A percentile compares a stretch with the other conserved stretches of the same genome.
Evolutionary conservation across 352 stramenopile species (phyloP).

Genomic region (Phytophthora macrochlamydospora): DNA sequence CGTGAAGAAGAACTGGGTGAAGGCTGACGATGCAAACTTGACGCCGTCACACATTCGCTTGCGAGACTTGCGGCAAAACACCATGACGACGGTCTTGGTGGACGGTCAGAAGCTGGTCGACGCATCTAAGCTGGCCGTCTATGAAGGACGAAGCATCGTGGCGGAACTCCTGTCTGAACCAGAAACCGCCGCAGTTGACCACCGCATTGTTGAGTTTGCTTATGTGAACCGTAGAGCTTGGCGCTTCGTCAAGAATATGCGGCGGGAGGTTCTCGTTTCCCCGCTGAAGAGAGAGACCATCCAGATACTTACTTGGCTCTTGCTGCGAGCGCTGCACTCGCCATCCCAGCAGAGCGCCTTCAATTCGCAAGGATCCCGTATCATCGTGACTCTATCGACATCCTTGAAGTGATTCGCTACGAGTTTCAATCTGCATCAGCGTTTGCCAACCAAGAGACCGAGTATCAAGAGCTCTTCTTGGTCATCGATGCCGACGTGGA

Average conservation of each 20-base stretch:
- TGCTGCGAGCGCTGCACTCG: slow-evolving; percentile 42
- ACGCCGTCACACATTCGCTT: slow-evolving; percentile 56
- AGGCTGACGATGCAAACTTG: slow-evolving; percentile 27
- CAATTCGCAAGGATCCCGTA: slow-evolving; percentile 66
- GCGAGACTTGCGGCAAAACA: slow-evolving; percentile 70
- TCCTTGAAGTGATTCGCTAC: slow-evolving; percentile 73
- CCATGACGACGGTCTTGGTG: slow-evolving; percentile 66
- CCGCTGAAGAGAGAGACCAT: slow-evolving; percentile 30
- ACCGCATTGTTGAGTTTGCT: slow-evolving; percentile 71
- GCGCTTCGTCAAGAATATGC: slow-evolving; percentile 63
- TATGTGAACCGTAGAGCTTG: slow-evolving; percentile 69
- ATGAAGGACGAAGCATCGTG: slow-evolving; percentile 79
- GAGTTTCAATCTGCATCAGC: slow-evolving; percentile 38
- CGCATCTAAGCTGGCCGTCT: slow-evolving; percentile 71
- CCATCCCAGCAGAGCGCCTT: slow-evolving; percentile 55
- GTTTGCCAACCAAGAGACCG: slow-evolving; percentile 30
- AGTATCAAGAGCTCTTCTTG: slow-evolving; percentile 77
- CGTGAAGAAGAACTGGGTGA: slow-evolving; percentile 48
- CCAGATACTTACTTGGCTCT: slow-evolving; percentile 47
- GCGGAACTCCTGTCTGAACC: slow-evolving; percentile 68
- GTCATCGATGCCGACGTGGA: slow-evolving; percentile 56
- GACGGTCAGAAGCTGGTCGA: slow-evolving; percentile 67
- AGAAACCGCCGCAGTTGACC: slow-evolving; percentile 46
- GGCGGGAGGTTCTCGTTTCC: slow-evolving; percentile 62
- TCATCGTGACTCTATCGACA: slow-evolving; percentile 68